Evolutionary conservation across 2,329 filamentous ascomycete species (phyloP).

Genomic region (Allantophomopsis lycopodina): DNA sequence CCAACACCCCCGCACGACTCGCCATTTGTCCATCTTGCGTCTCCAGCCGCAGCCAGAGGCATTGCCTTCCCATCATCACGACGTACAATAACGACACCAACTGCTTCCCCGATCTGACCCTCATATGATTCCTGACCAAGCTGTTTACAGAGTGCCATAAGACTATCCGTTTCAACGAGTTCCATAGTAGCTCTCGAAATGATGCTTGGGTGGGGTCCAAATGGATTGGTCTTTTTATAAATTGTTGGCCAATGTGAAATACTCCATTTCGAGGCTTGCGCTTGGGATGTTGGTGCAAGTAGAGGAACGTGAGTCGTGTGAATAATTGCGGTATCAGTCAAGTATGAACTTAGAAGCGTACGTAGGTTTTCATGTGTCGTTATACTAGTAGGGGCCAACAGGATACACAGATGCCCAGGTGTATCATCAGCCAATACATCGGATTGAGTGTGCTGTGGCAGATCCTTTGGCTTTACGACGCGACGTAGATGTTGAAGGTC

Average conservation of each 20-base stretch:
- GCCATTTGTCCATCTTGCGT: slow-evolving; percentile 47
- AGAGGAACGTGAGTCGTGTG: slow-evolving; percentile 55
- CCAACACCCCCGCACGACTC: slow-evolving; percentile 31
- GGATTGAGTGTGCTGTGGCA: slow-evolving; percentile 49
- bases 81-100: slow-evolving; percentile 67
- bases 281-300: slow-evolving; percentile 59
- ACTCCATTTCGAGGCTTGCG: slow-evolving; percentile 64
- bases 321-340: slow-evolving; percentile 39
- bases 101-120: slow-evolving; percentile 41
- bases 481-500: slow-evolving; percentile 60
- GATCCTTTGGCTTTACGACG: slow-evolving; percentile 57
- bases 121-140: slow-evolving; percentile 20
- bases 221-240: slow-evolving; percentile 78
- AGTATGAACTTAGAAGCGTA: slow-evolving; percentile 10
- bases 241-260: slow-evolving; percentile 71
- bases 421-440: slow-evolving; percentile 9
- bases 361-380: no score
- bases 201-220: slow-evolving; percentile 68
- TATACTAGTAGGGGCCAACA: slow-evolving; percentile 31
- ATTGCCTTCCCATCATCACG: slow-evolving; percentile 12
- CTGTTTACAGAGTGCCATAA: slow-evolving; percentile 43
- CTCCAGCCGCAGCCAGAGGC: slow-evolving; percentile 60
- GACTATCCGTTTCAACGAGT: slow-evolving; percentile 46
- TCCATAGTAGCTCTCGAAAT: slow-evolving; percentile 57
- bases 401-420: slow-evolving; percentile 27